Conservation (phyloP, 1,284 basidiomycete species). For the Earliella scabrosa region DNA sequence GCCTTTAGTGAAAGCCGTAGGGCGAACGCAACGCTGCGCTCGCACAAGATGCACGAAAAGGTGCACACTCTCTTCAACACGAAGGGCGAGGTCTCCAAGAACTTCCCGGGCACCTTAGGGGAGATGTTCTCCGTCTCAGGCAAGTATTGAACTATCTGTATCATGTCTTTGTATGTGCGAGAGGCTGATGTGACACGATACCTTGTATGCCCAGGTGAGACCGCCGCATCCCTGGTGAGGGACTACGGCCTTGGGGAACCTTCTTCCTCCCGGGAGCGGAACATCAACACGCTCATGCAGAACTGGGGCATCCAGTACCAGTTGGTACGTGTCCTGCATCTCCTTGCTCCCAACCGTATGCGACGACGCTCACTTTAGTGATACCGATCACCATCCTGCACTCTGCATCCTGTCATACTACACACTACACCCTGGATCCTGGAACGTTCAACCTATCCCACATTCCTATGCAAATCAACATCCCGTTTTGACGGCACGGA, state of each 20-base stretch:
- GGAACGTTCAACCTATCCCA: neutral
- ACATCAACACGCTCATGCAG: conserved; percentile 55
- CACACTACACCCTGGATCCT: neutral
- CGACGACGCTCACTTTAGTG: conserved; percentile 7
- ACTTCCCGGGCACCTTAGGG: conserved; percentile 51
- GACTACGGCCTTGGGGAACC: conserved; percentile 45
- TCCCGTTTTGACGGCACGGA: neutral
- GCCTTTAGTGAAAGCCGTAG: conserved; percentile 53
- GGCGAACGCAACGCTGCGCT: conserved; percentile 49
- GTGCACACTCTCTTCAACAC: conserved; percentile 50
- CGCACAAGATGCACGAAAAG: conserved; percentile 40
- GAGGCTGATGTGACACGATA: neutral
- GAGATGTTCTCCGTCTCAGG: conserved; percentile 50
- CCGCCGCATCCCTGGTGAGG: conserved; percentile 41
- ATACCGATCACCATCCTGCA: neutral
- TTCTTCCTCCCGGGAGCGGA: conserved; percentile 40
- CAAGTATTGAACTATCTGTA: conserved; percentile 30
- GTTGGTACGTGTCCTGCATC: conserved; percentile 30
- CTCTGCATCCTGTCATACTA: too few relatives aligned
- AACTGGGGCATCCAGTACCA: conserved; percentile 55
- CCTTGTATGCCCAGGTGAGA: conserved; percentile 38
- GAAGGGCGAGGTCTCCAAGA: conserved; percentile 46
- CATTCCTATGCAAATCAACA: neutral
- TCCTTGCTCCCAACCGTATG: neutral
- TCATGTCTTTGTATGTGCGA: neutral